Percentiles rank a stretch among this genome's conserved stretches.
Evolutionary conservation across 108 stramenopile genomes (phyloP).

Genomic region (Cyclotella distinguenda): DNA sequence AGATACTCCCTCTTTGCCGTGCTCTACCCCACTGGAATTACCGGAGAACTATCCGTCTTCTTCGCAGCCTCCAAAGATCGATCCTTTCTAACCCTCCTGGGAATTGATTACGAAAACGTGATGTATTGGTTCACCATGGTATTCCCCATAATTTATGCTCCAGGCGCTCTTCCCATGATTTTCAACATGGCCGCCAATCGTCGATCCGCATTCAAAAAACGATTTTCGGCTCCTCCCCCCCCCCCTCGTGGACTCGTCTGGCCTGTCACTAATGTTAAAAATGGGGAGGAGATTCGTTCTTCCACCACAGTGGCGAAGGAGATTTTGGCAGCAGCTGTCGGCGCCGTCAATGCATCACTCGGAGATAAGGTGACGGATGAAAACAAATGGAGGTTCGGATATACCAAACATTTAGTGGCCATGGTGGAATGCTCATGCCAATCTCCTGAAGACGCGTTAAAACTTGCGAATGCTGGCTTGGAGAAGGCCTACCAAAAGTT

Average conservation of each 20-base stretch:
- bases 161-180: constrained; percentile 91
- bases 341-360: constrained; percentile 66
- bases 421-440: constrained; percentile 86
- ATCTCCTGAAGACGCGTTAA: constrained; percentile 82
- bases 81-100: constrained; percentile 48
- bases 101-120: constrained; percentile 30
- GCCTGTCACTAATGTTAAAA: constrained; percentile 75
- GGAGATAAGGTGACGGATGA: constrained; percentile 63
- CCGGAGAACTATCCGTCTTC: constrained; percentile 87
- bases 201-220: constrained; percentile 88
- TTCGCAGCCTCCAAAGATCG: constrained; percentile 62
- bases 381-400: constrained; percentile 87
- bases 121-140: constrained; percentile 61
- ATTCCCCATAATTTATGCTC: constrained; percentile 79
- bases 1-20: constrained; percentile 95
- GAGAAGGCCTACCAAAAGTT: constrained; percentile 87
- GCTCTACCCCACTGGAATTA: constrained; percentile 95
- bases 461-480: constrained; percentile 89
- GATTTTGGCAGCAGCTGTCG: constrained; percentile 85
- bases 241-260: constrained; percentile 89
- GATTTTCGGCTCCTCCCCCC: constrained; percentile 84
- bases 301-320: constrained; percentile 85
- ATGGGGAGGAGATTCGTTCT: constrained; percentile 69
- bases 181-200: constrained; percentile 93
- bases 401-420: constrained; percentile 82